Evolutionary conservation across 2,329 filamentous ascomycete species (phyloP).

Genomic region (Trichoderma sp.): DNA sequence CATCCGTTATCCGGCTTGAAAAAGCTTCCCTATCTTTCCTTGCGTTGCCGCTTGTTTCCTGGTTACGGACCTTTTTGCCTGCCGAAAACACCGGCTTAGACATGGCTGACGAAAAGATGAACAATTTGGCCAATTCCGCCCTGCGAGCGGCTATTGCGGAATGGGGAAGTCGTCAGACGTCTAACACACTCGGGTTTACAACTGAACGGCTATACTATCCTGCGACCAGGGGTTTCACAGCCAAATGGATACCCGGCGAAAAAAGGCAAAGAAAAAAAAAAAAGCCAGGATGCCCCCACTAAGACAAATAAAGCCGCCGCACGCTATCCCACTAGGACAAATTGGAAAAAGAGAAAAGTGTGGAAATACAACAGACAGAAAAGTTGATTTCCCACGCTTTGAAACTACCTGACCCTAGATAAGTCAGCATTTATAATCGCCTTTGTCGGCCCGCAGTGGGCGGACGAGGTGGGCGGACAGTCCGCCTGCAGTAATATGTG

Average conservation of each 20-base stretch:
- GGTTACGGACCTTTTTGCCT: not conserved
- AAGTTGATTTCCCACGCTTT: not conserved
- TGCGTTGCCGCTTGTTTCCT: not conserved
- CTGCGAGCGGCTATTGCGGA: not conserved
- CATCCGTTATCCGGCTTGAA: not conserved
- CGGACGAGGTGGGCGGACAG: not conserved
- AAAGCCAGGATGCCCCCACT: not conserved
- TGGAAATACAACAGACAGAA: not conserved
- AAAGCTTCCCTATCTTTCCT: not conserved
- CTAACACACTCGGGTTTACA: not conserved
- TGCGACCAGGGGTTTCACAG: not conserved
- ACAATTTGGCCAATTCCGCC: not conserved
- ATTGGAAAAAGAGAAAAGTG: not conserved
- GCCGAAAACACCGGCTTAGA: not conserved
- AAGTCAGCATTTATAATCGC: conserved; percentile 17
- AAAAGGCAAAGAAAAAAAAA: not conserved
- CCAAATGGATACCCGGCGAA: not conserved
- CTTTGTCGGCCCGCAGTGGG: not conserved
- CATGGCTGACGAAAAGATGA: not conserved
- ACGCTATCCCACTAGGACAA: not conserved
- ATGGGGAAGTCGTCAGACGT: not conserved
- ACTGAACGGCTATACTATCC: not conserved
- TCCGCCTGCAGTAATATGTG: not conserved
- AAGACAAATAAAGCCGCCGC: not conserved
- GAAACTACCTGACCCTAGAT: not conserved